These are phyloP conservation scores for Nannochloropsis salina DNA, from an alignment of 108 stramenopile species.

Conservation along the genomic window DNA sequence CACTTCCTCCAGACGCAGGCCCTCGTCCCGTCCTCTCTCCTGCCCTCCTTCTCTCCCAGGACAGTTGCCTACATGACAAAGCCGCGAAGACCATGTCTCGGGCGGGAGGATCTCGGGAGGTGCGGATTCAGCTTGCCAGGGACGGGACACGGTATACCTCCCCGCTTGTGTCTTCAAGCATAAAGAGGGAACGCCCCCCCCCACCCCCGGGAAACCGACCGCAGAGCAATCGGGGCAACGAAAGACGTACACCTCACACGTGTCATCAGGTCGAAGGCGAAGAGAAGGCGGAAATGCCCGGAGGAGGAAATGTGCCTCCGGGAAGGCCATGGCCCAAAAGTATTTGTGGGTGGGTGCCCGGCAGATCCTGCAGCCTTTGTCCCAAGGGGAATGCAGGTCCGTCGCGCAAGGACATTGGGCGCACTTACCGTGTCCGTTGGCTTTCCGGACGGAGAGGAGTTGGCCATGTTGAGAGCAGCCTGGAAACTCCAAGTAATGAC, in stretches of 20 bases:
- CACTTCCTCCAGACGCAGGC: neutral
- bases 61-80: neutral
- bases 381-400: constrained; percentile 9
- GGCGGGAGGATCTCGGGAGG: neutral
- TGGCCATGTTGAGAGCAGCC: neutral
- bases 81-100: neutral
- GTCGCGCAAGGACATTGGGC: constrained; percentile 1
- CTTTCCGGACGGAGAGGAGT: neutral
- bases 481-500: constrained; percentile 23
- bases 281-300: constrained; percentile 12
- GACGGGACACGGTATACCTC: neutral
- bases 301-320: constrained; percentile 15
- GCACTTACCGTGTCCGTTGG: constrained; percentile 26
- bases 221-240: neutral
- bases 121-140: neutral
- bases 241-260: neutral
- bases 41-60: neutral
- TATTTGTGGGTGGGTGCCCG: neutral
- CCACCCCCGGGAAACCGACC: neutral
- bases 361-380: constrained; percentile 7
- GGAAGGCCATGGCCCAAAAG: constrained; percentile 18
- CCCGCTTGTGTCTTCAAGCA: neutral
- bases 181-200: neutral
- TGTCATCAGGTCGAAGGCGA: neutral
- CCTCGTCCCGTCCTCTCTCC: neutral